These are phyloP conservation scores for Penicillium parvum DNA, from an alignment of 495 filamentous ascomycete species.

Conservation along the genomic window DNA sequence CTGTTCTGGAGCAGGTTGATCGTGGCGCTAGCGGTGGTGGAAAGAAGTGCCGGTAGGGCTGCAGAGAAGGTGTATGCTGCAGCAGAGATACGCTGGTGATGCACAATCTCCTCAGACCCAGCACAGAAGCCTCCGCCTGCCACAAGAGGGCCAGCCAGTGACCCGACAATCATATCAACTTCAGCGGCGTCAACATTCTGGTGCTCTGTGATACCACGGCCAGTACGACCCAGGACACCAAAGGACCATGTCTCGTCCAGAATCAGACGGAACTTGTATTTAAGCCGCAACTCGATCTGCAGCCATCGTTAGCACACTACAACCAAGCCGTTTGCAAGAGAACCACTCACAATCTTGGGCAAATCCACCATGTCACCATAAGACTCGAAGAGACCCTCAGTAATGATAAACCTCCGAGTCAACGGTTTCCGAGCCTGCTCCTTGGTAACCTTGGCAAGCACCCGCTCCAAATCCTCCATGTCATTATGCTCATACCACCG, in stretches of 20 bases:
- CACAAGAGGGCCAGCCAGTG: constrained; percentile 82
- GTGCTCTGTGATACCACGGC: constrained; percentile 87
- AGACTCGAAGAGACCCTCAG: constrained; percentile 90
- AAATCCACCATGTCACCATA: constrained; percentile 82
- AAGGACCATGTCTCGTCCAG: constrained; percentile 97
- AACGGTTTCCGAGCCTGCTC: constrained; percentile 85
- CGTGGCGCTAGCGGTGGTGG: constrained; percentile 89
- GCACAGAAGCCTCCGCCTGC: constrained; percentile 95
- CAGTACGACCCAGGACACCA: constrained; percentile 85
- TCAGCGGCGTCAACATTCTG: constrained; percentile 89
- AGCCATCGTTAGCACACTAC: background rate
- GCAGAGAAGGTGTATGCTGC: constrained; percentile 92
- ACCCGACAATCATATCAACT: constrained; percentile 95
- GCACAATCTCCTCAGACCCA: constrained; percentile 80
- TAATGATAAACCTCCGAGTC: constrained; percentile 92
- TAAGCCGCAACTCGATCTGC: constrained; percentile 82
- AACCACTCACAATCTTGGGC: constrained; percentile 67
- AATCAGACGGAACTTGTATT: constrained; percentile 96
- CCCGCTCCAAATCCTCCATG: constrained; percentile 84
- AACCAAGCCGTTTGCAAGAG: background rate
- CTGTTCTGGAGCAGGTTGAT: constrained; percentile 77
- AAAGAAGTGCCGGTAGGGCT: constrained; percentile 86
- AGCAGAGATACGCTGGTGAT: constrained; percentile 90
- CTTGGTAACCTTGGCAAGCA: constrained; percentile 77
- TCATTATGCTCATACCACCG: constrained; percentile 96